Base-by-base conservation (phyloP, 1,139 yeast genomes). In the Debaryomyces sp. region DNA sequence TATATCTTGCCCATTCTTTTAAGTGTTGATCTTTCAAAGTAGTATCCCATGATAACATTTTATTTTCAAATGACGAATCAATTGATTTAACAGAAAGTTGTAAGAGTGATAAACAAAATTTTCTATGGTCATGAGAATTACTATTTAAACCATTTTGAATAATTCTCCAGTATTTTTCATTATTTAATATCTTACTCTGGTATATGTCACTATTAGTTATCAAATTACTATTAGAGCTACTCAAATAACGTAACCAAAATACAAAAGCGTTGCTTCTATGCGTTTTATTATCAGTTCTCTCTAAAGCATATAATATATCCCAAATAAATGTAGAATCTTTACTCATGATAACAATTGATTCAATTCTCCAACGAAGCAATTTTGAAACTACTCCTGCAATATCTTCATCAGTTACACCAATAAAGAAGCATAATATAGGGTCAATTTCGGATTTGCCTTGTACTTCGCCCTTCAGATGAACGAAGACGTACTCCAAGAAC, bases 1-100 rank as follows among this genome's bases (percentile, higher is more conserved):
- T 75, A 58, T 75, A 91, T 51, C 89, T 75, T 43, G 81, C 77
- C 97, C 97, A 91, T 41, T 83, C 81, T 13, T 71, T 71, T 34
- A 80, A 58, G 44, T 77, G 73, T 3, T 58, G 56, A 0, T 61
- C 60, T 3, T 58, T 58, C 1, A 70, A 54, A 0, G 57, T 22
- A 0, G 57, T 49, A n/a, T 73, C 66, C 86, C 91, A 86, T 1
- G 56, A 46, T 54, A 88, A 77, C 17, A 74, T 66, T 0, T 66
- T 60, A 32, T 75, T 77, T 3, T 69, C 49, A 30, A 88, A 59
- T 15, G 77, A 66, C 0, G 52, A 46, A 1, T 66, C 58, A 2
- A 85, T 64, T 2, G 73, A 61, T 52, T 79, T 80, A 15, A 91
- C 71, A 0, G 96, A 78, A 21, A 80, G 63, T 54, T 85, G 85